Evolutionary conservation across 1,139 yeast genomes (phyloP), one percentile per base, ranked within the genome.

Genomic region (Zygosaccharomyces sapae): DNA sequence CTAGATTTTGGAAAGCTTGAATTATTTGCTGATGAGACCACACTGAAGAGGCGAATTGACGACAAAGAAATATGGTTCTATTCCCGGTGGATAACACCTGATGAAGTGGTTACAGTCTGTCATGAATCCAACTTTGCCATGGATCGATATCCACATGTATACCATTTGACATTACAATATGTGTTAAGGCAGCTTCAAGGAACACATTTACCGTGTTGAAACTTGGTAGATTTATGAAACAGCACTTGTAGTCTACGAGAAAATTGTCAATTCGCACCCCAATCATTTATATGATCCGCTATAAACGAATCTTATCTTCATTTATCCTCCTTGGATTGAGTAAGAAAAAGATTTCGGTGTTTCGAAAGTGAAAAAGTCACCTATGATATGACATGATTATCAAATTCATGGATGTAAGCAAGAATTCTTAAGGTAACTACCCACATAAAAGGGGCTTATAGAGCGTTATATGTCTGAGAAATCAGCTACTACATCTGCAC

Each of bases 401-500:
- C 13, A 37, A 25, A 10, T 9, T 12, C 8, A 22, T 37, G 2
- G 31, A 19, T 13, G 18, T 16, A 10, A 37, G 5, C 13, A 19
- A 37, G 12, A 13, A 37, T 19, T 16, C 8, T 9, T 20, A 37
- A 10, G 19, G 12, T 8, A n/a, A 7, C 4, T 24, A 7, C 29
- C 29, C 13, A 27, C 31, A 22, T n/a, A 37, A 10, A 9, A n/a
- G 31, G 9, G 8, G 13, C 12, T 5, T 13, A 35, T 9, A 24
- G 9, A 37, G 9, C 6, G 18, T 24, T 30, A 30, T 22, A 48
- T 45, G 51, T 31, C 48, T 13, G 51, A 48, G 22, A 38, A 44
- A 16, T 29, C 46, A 24, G 35, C 45, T 8, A 60, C 53, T 44
- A 55, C 61, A 3, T 53, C 61, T 1, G 59, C 72, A 1, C 96